Evolutionary conservation across 2,329 filamentous ascomycete species (phyloP), one percentile per base, ranked within the genome.

Genomic region (Penicillium decumbens): DNA sequence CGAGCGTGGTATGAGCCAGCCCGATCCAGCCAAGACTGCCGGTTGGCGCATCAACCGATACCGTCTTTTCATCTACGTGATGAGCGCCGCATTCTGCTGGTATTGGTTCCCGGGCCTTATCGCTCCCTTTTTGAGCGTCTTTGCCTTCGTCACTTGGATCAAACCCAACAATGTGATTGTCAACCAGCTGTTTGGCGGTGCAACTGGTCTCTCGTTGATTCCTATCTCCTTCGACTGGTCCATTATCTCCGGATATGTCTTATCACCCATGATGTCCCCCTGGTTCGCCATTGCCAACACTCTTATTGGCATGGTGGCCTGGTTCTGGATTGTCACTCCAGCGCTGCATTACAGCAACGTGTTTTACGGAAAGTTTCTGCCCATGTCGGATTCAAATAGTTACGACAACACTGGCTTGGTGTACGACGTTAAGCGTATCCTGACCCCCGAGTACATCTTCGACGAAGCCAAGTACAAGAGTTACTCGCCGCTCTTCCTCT

Each of bases 251-350:
- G 86, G 84, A 41, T 89, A 81, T 53, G 75, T 86, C 44, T 80
- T 80, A 27, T 86, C 82, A 8, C 85, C 85, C 18, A 69, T 89
- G 32, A 84, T 88, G 43, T 80, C 84, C 2, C 85, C 85, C 4
- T 89, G 84, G 82, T 81, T 84, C 63, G 85, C 84, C 7, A 88
- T 88, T 55, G 84, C 82, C 49, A 89, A 89, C 62, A 87, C 83
- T 0, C 66, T 87, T 35, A 80, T 88, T 29, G 85, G 85, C 13
- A 79, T 88, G 25, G 73, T 86, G 1, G 24, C 78, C 1, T 88
- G 86, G 63, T 87, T 81, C 62, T 77, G 87, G 50, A 66, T 86
- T n/a, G 68, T 77, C 3, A 75, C 80, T 1, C 73, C 79, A 0
- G 70, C 77, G 4, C 69, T 89, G 15, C 85, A 89, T 64, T 90